Evolutionary conservation across 495 filamentous ascomycete genomes (phyloP), one percentile per base, ranked within the genome.

Genomic region (Xylaria bambusicola): DNA sequence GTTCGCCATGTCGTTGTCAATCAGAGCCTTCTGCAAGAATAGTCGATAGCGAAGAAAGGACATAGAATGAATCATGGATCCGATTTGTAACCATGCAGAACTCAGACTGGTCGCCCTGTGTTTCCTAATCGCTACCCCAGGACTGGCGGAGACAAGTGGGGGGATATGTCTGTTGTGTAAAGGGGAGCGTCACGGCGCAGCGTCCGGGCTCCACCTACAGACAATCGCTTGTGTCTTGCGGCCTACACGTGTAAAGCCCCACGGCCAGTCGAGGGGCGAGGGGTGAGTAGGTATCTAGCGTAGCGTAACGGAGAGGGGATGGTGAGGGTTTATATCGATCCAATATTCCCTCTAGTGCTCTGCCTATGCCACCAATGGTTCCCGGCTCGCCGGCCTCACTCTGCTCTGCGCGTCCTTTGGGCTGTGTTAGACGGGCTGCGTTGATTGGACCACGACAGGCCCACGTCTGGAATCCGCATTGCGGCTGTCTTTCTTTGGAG

Each of bases 181-280:
- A 23, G 24, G 18, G 50, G 50, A n/a, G n/a, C n/a, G n/a, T n/a
- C 45, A 26, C n/a, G 56, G 36, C 47, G 36, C 17, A 26, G 17
- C 21, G 27, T 44, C 17, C 6, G 1, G n/a, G 45, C 45, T 29
- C 56, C 56, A 51, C 56, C 35, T 21, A 36, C 29, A 23, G 18
- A n/a, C 24, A n/a, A 33, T 33, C 2, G 33, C 1, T 44, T 40
- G 23, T 10, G 55, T 64, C 60, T 53, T 53, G 61, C 48, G 23
- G 52, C 54, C 51, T 64, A 56, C 56, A 58, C 57, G 57, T 60
- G 57, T 60, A 60, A 51, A 35, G 13, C 17, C 12, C 29, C 40
- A 26, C 38, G n/a, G 20, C 57, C 57, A 60, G 41, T 58, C 54
- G 44, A 62, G 56, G 29, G 53, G 26, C 29, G 29, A 5, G 10